Percentiles rank a stretch among this genome's conserved stretches.
Evolutionary conservation across 2,329 filamentous ascomycete genomes (phyloP).

Genomic region (Samsoniella hepiali): DNA sequence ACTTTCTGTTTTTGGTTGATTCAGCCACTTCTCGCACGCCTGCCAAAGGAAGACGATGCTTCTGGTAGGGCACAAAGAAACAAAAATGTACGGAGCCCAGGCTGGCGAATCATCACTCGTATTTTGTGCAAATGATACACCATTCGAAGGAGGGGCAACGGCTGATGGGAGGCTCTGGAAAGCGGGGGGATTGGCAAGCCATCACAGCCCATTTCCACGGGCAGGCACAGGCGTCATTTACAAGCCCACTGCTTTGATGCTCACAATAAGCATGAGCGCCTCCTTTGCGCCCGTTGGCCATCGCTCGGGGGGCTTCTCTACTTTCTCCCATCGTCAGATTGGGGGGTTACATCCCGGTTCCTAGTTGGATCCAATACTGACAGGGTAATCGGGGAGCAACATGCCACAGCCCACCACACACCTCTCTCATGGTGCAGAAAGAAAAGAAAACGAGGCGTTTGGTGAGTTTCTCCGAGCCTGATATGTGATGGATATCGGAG

Average conservation of each 20-base stretch:
- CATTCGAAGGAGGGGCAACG: neutral
- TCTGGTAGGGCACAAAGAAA: neutral
- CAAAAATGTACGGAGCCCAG: neutral
- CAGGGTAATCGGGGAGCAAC: neutral
- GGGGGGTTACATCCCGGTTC: slow-evolving; percentile 8
- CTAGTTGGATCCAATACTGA: neutral
- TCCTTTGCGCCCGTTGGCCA: neutral
- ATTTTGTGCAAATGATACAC: neutral
- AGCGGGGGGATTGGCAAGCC: neutral
- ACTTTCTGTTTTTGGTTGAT: neutral
- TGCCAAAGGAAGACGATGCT: neutral
- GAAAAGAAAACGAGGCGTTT: neutral
- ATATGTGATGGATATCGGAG: neutral
- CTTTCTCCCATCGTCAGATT: slow-evolving; percentile 1
- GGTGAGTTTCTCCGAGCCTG: neutral
- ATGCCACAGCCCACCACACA: neutral
- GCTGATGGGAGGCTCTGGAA: neutral
- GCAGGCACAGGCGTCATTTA: neutral
- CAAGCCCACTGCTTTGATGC: neutral
- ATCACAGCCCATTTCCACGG: neutral
- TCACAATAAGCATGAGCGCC: neutral
- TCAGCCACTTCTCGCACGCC: neutral
- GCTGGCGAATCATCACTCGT: neutral
- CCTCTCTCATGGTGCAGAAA: neutral
- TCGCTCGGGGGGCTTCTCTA: neutral